These are phyloP conservation scores for Puccinia polysora DNA, from an alignment of 1,284 basidiomycete species.

Conservation along the genomic window DNA sequence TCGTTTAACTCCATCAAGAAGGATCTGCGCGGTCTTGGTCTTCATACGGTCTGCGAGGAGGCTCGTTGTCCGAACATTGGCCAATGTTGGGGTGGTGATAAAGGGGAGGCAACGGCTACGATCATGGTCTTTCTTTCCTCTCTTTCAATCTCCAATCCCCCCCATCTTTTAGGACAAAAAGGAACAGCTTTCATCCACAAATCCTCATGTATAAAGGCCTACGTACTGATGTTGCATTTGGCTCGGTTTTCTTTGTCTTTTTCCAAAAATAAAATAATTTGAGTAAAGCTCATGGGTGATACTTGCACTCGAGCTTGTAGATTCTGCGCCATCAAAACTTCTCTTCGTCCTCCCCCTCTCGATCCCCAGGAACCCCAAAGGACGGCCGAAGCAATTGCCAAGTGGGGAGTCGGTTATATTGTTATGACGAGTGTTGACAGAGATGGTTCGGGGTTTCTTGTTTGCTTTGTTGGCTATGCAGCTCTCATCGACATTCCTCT, in stretches of 20 bases:
- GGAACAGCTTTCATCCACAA: neutral
- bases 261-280: neutral
- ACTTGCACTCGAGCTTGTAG: conserved; percentile 96
- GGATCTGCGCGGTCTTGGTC: conserved; percentile 80
- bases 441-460: conserved; percentile 65
- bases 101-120: conserved; percentile 85
- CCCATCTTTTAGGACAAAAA: neutral
- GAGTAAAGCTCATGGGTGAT: conserved; percentile 87
- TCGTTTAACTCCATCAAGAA: conserved; percentile 91
- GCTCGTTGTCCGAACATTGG: conserved; percentile 98
- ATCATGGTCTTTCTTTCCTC: conserved; percentile 72
- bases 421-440: conserved; percentile 95
- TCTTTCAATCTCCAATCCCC: neutral
- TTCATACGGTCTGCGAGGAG: conserved; percentile 98
- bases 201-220: neutral
- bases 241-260: too few species aligned
- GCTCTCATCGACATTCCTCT: neutral
- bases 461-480: neutral
- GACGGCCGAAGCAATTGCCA: conserved; percentile 93
- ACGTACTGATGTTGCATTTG: too few species aligned
- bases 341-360: conserved; percentile 75
- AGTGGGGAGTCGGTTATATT: conserved; percentile 98
- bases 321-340: conserved; percentile 97
- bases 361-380: conserved; percentile 97
- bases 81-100: conserved; percentile 91